Conservation (phyloP, 2,329 filamentous ascomycete species). For the Aspergillus oerlinghausenensis region DNA sequence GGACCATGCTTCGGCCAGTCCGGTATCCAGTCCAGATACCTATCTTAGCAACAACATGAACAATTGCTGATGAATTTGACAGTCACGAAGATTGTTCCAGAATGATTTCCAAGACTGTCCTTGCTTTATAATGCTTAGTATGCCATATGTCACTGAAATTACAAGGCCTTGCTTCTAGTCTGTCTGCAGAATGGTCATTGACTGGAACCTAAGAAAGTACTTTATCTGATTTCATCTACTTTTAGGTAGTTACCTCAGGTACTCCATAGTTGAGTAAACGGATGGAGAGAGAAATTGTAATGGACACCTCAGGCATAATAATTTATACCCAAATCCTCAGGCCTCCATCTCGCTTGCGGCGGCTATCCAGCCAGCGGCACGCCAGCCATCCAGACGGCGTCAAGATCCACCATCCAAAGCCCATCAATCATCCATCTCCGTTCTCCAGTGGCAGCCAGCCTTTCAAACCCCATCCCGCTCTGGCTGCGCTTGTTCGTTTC, state of each 20-base stretch:
- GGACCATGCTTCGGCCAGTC: background rate
- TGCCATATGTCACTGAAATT: background rate
- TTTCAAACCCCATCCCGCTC: slow-evolving; percentile 5
- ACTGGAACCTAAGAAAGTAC: too few relatives aligned
- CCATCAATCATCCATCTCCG: slow-evolving; percentile 19
- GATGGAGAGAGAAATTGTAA: background rate
- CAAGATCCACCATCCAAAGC: slow-evolving; percentile 24
- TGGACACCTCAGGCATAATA: slow-evolving; percentile 17
- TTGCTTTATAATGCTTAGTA: background rate
- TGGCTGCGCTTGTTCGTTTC: slow-evolving; percentile 9
- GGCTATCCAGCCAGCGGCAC: slow-evolving; percentile 35
- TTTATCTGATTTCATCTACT: too few relatives aligned
- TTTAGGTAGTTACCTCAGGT: too few relatives aligned
- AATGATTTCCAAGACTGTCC: background rate
- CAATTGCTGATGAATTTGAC: background rate
- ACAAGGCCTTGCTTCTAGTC: background rate
- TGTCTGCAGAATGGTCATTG: too few relatives aligned
- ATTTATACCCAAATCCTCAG: background rate
- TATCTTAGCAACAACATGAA: background rate
- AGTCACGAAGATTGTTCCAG: background rate
- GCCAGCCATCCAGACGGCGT: slow-evolving; percentile 36
- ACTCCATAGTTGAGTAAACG: background rate
- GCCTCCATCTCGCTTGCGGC: slow-evolving; percentile 31
- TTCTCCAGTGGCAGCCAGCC: slow-evolving; percentile 4
- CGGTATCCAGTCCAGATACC: background rate